A percentile compares a stretch with the other conserved stretches of the same genome.
These are phyloP conservation scores for Bullera alba DNA, from an alignment of 768 basidiomycete species.

Conservation along the genomic window DNA sequence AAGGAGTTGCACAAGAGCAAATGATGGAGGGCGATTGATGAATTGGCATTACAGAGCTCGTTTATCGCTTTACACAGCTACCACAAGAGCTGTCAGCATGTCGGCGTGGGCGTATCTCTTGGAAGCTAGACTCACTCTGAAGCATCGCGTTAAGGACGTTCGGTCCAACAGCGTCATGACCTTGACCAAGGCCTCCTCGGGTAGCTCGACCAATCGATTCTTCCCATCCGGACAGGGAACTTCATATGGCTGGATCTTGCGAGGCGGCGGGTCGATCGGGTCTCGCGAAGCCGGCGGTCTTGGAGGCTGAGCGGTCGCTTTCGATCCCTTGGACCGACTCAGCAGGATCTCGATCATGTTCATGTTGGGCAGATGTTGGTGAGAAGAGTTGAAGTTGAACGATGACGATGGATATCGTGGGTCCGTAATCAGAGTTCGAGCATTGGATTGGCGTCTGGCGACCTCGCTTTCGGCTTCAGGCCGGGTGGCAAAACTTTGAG, in stretches of 20 bases:
- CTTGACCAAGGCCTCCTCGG: slow-evolving; percentile 28
- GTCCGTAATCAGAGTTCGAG: too few relatives aligned
- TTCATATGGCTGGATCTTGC: slow-evolving; percentile 27
- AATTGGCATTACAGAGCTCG: slow-evolving; percentile 22
- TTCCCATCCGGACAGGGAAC: slow-evolving; percentile 17
- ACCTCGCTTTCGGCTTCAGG: too few relatives aligned
- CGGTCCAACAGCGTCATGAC: slow-evolving; percentile 27
- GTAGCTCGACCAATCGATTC: slow-evolving; percentile 19
- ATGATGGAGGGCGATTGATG: slow-evolving; percentile 24
- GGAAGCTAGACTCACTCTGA: slow-evolving; percentile 13
- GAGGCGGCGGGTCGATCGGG: too few relatives aligned
- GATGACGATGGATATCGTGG: too few relatives aligned
- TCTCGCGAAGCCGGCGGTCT: too few relatives aligned
- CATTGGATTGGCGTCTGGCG: too few relatives aligned
- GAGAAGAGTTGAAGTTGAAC: too few relatives aligned
- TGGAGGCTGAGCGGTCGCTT: too few relatives aligned
- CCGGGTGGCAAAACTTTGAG: too few relatives aligned
- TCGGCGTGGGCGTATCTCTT: neutral
- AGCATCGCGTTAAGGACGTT: slow-evolving; percentile 21
- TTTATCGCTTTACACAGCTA: slow-evolving; percentile 36
- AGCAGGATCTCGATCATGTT: too few relatives aligned
- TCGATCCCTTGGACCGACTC: too few relatives aligned
- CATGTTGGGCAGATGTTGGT: too few relatives aligned
- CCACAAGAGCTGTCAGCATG: neutral
- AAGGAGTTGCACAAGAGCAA: slow-evolving; percentile 24